Evolutionary conservation across 148 eudicot genomes (phyloP).

Genomic region (Tetragonia tetragonoides): DNA sequence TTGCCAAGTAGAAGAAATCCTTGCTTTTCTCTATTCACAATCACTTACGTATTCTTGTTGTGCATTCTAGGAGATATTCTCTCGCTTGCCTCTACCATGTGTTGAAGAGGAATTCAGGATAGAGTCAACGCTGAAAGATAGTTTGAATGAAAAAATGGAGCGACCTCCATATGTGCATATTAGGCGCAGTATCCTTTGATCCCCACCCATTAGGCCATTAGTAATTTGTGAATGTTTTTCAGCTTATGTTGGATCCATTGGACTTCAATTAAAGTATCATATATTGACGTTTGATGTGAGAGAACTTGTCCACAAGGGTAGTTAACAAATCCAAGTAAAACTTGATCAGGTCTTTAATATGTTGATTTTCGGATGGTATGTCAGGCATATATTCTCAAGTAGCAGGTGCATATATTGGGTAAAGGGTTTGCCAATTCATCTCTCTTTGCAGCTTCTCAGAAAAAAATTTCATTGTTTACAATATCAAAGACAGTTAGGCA

Average conservation of each 20-base stretch:
- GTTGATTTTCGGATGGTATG: neutral
- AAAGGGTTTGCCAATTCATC: neutral
- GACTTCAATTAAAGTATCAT: neutral
- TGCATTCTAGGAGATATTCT: constrained; percentile 54
- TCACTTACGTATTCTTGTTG: constrained; percentile 4
- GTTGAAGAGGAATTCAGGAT: constrained; percentile 65
- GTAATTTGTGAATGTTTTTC: neutral
- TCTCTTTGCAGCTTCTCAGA: neutral
- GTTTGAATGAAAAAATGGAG: constrained; percentile 42
- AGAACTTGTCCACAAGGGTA: neutral
- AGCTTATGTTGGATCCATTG: neutral
- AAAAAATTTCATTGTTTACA: neutral
- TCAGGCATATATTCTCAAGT: neutral
- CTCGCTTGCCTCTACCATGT: constrained; percentile 67
- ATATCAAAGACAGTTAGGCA: neutral
- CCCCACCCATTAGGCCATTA: neutral
- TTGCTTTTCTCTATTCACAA: neutral
- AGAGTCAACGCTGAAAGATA: constrained; percentile 49
- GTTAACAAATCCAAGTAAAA: neutral
- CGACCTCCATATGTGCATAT: constrained; percentile 73
- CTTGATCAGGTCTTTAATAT: neutral
- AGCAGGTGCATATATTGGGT: neutral
- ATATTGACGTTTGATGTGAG: neutral
- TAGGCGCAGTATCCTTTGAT: constrained; percentile 86
- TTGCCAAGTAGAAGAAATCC: neutral